phyloP scores from a whole-genome alignment of 257 asterid species.

The Nicotiana paniculata region DNA sequence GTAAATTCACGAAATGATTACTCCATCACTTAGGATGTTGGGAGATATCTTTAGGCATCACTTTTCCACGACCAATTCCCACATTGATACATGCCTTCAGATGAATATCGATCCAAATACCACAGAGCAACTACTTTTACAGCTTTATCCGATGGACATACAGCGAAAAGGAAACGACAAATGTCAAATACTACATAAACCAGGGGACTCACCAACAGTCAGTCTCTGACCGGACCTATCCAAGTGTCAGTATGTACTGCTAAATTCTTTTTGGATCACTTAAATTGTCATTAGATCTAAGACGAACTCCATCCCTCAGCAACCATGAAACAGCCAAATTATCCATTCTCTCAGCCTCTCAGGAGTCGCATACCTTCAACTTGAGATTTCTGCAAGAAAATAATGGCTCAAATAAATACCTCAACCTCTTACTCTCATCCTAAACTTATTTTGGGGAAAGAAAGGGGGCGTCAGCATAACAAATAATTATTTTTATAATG shows the following conservation, averaged over 20 bases:
- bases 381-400: slow-evolving; percentile 1
- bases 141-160: neutral
- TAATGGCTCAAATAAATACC: neutral
- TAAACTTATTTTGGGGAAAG: neutral
- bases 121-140: neutral
- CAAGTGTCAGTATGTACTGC: slow-evolving; percentile 5
- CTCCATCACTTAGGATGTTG: neutral
- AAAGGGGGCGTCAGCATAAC: neutral
- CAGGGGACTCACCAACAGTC: slow-evolving; percentile 7
- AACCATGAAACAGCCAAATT: slow-evolving; percentile 4
- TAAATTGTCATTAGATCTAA: neutral
- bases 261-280: neutral
- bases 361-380: neutral
- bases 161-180: neutral
- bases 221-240: slow-evolving; percentile 4
- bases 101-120: slow-evolving; percentile 5
- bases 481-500: neutral
- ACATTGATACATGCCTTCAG: neutral
- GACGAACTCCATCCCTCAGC: neutral
- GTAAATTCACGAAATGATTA: neutral
- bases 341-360: neutral
- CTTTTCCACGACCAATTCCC: slow-evolving; percentile 1
- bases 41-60: neutral
- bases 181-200: slow-evolving; percentile 2
- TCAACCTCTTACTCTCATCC: neutral